Percentiles rank a stretch among this genome's conserved stretches.
phyloP scores from a whole-genome alignment of 192 early-diverging fungal species.

The Piromyces finnis region DNA sequence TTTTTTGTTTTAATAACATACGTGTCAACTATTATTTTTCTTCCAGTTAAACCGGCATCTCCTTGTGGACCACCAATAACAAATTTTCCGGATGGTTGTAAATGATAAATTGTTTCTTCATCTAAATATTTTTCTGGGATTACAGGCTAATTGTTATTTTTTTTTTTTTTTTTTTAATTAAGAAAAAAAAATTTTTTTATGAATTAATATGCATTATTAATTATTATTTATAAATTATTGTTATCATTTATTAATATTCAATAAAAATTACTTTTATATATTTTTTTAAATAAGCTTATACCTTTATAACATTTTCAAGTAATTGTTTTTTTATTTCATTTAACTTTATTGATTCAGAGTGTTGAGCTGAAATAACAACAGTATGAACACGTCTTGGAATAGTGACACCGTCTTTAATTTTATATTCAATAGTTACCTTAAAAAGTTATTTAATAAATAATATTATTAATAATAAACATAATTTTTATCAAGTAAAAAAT shows the following conservation, averaged over 20 bases:
- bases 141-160: slow-evolving; percentile 36
- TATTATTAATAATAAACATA: too few species aligned
- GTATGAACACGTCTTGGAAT: slow-evolving; percentile 92
- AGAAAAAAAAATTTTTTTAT: too few species aligned
- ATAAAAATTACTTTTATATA: not conserved
- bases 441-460: too few species aligned
- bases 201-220: too few species aligned
- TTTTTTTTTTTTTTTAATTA: too few species aligned
- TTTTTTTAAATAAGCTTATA: not conserved
- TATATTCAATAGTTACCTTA: slow-evolving; percentile 93
- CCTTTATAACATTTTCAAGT: slow-evolving; percentile 80
- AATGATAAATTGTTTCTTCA: slow-evolving; percentile 78
- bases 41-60: slow-evolving; percentile 97
- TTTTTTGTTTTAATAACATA: too few species aligned
- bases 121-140: slow-evolving; percentile 81
- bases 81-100: slow-evolving; percentile 97
- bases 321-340: slow-evolving; percentile 70
- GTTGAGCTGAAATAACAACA: slow-evolving; percentile 94
- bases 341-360: slow-evolving; percentile 69
- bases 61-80: slow-evolving; percentile 99
- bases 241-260: not conserved
- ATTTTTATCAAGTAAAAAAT: too few species aligned
- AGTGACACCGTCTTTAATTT: slow-evolving; percentile 81
- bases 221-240: too few species aligned
- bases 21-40: slow-evolving; percentile 72